These are phyloP conservation scores for Metschnikowia bowlesiae DNA, from an alignment of 805 yeast genomes.

Conservation along the genomic window DNA sequence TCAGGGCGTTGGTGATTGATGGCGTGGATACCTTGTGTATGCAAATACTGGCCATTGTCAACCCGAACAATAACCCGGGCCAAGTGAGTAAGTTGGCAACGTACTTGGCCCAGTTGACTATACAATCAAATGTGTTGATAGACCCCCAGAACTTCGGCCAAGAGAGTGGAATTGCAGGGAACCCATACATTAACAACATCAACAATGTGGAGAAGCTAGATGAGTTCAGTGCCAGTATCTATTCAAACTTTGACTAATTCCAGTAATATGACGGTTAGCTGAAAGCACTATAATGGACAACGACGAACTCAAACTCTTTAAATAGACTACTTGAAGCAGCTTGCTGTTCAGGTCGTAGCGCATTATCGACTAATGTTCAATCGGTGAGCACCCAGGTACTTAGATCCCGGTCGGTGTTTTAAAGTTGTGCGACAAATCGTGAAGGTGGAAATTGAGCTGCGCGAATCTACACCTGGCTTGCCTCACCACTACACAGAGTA, in stretches of 20 bases:
- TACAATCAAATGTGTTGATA: slow-evolving; percentile 54
- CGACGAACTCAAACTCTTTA: not conserved
- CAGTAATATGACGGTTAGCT: not conserved
- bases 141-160: slow-evolving; percentile 37
- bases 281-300: slow-evolving; percentile 1
- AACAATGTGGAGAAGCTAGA: slow-evolving; percentile 58
- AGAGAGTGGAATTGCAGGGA: slow-evolving; percentile 31
- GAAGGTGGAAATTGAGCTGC: not conserved
- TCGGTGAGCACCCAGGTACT: too few relatives aligned
- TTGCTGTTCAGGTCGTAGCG: not conserved
- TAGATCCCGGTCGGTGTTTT: not conserved
- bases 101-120: slow-evolving; percentile 62
- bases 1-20: slow-evolving; percentile 28
- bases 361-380: too few relatives aligned
- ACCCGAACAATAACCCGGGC: slow-evolving; percentile 16
- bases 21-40: slow-evolving; percentile 33
- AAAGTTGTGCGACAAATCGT: not conserved
- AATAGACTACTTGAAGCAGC: not conserved
- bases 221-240: slow-evolving; percentile 85
- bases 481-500: not conserved
- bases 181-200: slow-evolving; percentile 33
- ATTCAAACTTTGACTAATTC: slow-evolving; percentile 61
- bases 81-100: slow-evolving; percentile 49
- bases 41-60: slow-evolving; percentile 27
- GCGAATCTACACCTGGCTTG: not conserved